Evolutionary conservation across 768 basidiomycete species (phyloP), one percentile per base, ranked within the genome.

Genomic region (Collybia mongolica): DNA sequence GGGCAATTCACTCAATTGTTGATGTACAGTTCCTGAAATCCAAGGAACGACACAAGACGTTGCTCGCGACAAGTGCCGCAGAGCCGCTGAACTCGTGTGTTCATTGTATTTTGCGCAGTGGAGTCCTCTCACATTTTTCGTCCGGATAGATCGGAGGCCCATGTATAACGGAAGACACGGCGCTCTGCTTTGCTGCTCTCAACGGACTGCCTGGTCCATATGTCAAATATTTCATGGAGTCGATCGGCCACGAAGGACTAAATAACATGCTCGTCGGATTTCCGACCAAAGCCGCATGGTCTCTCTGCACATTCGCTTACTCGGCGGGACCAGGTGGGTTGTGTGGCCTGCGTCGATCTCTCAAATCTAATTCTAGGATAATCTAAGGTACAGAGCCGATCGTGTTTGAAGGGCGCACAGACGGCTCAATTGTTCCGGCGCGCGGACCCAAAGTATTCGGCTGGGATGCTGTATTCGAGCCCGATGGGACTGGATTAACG

Each of bases 271-370:
- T 98, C 14, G 78, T 70, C 7, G 83, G 82, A 9, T 98, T 98
- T 62, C 70, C 77, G 0, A 88, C 83, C 0, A 89, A 80, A 50
- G 81, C 77, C 11, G 97, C 97, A 0, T 88, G 87, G 60, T 95
- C 96, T 0, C 74, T 98, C 6, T 98, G 96, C 69, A 98, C 97
- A 1, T 98, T 98, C 59, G 96, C 95, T 5, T 98, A 97, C 65
- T 89, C 88, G 35, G 74, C 86, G 0, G 93, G 93, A 0, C 93
- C 94, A 20, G 84, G 82, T 63, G 59, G 22, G 52, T 20, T 28
- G 45, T 22, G 22, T 9, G 8, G 0, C n/a, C 20, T 38, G 39
- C 7, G 24, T 17, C n/a, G 20, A 29, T 17, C 29, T 23, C 12
- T 43, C 38, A 44, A 36, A 32, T 22, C 17, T 35, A 17, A 40